These are phyloP conservation scores for Ochetophila trinervis DNA, from an alignment of 306 rosid species.

Conservation along the genomic window DNA sequence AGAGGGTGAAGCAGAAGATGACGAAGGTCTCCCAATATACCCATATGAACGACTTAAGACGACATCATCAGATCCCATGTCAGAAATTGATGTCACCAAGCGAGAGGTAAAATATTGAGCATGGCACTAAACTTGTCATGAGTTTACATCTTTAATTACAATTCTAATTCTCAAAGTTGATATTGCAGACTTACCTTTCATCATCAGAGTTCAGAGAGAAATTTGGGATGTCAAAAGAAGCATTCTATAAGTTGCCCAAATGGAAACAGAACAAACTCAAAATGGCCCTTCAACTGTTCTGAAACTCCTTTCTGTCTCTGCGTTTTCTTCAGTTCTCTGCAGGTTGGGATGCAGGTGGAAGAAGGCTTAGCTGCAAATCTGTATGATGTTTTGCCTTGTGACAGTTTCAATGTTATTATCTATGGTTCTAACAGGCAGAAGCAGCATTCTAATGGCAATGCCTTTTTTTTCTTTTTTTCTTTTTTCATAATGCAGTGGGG, in stretches of 20 bases:
- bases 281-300: constrained; percentile 82
- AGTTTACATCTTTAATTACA: constrained; percentile 14
- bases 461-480: constrained; percentile 1
- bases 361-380: constrained; percentile 37
- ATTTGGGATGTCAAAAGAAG: constrained; percentile 66
- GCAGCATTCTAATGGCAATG: constrained; percentile 28
- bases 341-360: constrained; percentile 50
- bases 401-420: constrained; percentile 12
- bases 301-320: constrained; percentile 30
- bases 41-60: constrained; percentile 74
- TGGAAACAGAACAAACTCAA: constrained; percentile 99
- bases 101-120: constrained; percentile 67
- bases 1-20: constrained; percentile 88
- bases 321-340: constrained; percentile 41
- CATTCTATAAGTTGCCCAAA: constrained; percentile 79
- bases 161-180: constrained; percentile 31
- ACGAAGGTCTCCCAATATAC: constrained; percentile 62
- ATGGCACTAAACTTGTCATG: constrained; percentile 1
- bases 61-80: constrained; percentile 52
- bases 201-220: constrained; percentile 73
- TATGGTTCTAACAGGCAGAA: neutral
- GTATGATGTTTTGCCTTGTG: constrained; percentile 24
- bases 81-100: constrained; percentile 85
- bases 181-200: constrained; percentile 80
- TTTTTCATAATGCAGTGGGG: constrained; percentile 39